Conservation (phyloP, 306 rosid genomes). For the Casuarina cunninghamiana region DNA sequence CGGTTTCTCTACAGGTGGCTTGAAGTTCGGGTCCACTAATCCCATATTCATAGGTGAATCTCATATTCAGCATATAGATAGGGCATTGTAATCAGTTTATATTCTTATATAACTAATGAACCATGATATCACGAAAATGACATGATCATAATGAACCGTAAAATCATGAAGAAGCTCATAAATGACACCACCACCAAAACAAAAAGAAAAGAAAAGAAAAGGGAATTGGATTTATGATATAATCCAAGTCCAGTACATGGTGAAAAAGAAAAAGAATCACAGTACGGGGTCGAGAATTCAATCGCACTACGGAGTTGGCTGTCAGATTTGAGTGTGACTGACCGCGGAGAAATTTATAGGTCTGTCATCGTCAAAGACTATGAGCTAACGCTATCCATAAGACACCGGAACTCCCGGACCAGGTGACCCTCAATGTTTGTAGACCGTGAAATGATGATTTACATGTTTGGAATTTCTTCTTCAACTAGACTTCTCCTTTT, state of each 20-base stretch:
- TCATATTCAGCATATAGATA: not conserved
- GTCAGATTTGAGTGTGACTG: too few species aligned
- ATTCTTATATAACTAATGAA: too few species aligned
- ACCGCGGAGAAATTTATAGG: not conserved
- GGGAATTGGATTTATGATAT: not conserved
- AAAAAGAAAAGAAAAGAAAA: not conserved
- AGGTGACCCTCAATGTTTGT: not conserved
- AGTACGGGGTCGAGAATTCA: not conserved
- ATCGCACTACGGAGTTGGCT: not conserved
- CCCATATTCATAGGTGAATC: not conserved
- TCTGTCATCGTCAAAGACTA: not conserved
- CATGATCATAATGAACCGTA: not conserved
- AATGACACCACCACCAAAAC: not conserved
- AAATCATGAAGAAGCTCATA: not conserved
- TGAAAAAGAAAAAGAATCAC: not conserved
- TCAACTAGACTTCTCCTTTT: not conserved
- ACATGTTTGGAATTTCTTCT: not conserved
- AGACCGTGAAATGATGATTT: not conserved
- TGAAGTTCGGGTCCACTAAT: conserved; percentile 12
- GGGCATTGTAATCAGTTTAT: not conserved
- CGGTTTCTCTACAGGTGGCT: conserved; percentile 63
- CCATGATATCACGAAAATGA: not conserved
- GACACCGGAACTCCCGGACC: too few species aligned
- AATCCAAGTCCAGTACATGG: not conserved
- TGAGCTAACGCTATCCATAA: not conserved